Percentiles rank a stretch among this genome's conserved stretches.
Evolutionary conservation across 495 filamentous ascomycete genomes (phyloP).

Genomic region (Neurospora sp.): DNA sequence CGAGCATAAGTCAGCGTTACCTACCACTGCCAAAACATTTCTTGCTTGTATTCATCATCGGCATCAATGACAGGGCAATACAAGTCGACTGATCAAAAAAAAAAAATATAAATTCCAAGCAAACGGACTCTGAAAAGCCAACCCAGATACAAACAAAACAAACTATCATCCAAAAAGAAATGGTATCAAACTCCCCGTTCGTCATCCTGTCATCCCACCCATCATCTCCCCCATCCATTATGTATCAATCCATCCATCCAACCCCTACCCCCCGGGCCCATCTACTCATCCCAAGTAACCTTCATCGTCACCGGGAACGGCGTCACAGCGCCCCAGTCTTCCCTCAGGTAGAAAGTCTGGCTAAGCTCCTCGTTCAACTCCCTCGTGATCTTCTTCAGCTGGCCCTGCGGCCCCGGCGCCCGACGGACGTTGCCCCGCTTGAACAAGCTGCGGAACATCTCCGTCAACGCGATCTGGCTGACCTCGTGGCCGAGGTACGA

Average conservation of each 20-base stretch:
- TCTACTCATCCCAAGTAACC: constrained; percentile 37
- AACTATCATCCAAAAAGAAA: background rate
- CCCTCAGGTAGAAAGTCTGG: constrained; percentile 59
- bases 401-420: constrained; percentile 56
- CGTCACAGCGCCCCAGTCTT: constrained; percentile 61
- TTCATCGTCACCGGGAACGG: constrained; percentile 65
- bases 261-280: too few relatives aligned
- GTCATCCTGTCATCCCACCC: background rate
- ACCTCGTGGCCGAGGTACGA: constrained; percentile 52
- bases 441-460: constrained; percentile 60
- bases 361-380: constrained; percentile 50
- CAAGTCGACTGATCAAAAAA: background rate
- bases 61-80: too few relatives aligned
- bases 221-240: background rate
- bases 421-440: constrained; percentile 55
- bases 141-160: background rate
- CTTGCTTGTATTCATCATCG: too few relatives aligned
- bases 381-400: constrained; percentile 59
- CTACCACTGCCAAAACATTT: too few relatives aligned
- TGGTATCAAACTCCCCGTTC: background rate
- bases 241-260: background rate
- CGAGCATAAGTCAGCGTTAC: too few relatives aligned
- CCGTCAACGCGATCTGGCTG: constrained; percentile 50
- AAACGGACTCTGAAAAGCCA: background rate
- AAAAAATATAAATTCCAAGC: background rate